phyloP scores from a whole-genome alignment of 768 basidiomycete species.

The Hygrocybe coccinea region DNA sequence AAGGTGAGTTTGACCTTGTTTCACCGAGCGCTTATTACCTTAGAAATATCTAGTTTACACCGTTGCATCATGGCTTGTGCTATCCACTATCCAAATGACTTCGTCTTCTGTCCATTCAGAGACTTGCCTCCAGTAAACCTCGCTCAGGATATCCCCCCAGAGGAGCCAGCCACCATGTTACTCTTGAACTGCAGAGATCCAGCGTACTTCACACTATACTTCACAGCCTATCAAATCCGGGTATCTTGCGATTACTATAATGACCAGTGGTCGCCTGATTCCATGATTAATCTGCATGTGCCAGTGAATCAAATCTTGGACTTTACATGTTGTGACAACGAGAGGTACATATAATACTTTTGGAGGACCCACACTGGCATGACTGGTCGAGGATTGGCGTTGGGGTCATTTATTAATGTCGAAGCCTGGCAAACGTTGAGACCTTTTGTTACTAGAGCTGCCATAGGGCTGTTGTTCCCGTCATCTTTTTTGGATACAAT shows the following conservation, averaged over 20 bases:
- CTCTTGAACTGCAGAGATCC: slow-evolving; percentile 52
- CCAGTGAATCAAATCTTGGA: slow-evolving; percentile 30
- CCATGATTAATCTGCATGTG: too few relatives aligned
- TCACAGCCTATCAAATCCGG: slow-evolving; percentile 15
- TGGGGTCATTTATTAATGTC: too few relatives aligned
- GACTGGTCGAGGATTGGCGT: too few relatives aligned
- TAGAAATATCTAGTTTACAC: too few relatives aligned
- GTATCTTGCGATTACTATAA: background rate
- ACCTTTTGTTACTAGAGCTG: too few relatives aligned
- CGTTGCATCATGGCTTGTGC: slow-evolving; percentile 50
- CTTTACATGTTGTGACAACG: slow-evolving; percentile 47
- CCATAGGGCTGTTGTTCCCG: too few relatives aligned
- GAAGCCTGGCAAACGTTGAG: too few relatives aligned
- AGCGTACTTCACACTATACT: slow-evolving; percentile 47
- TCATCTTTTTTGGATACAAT: too few relatives aligned
- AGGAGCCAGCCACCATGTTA: too few relatives aligned
- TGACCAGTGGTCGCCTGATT: background rate
- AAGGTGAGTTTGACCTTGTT: too few relatives aligned
- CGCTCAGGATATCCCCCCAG: slow-evolving; percentile 35
- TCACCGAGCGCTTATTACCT: too few relatives aligned
- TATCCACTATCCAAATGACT: slow-evolving; percentile 37
- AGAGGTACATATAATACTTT: slow-evolving; percentile 31
- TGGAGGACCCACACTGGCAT: background rate
- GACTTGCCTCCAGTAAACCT: slow-evolving; percentile 52
- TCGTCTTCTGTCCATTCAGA: slow-evolving; percentile 54